Base-by-base conservation (phyloP, 2,329 filamentous ascomycete species). In the Neonectria faginata region DNA sequence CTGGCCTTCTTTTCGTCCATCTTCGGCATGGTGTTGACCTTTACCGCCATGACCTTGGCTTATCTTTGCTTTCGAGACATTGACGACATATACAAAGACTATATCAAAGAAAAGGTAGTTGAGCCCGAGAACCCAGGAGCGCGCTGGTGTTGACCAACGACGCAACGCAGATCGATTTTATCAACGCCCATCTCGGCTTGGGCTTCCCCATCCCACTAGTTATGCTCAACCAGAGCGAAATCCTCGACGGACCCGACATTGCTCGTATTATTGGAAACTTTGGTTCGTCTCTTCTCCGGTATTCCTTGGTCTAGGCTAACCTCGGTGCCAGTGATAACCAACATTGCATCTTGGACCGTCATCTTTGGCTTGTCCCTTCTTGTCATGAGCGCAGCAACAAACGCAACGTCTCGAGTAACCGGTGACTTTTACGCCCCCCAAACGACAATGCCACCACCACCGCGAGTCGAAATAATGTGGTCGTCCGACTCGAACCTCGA, bases 191-290 rank as follows among this genome's bases (percentile, higher is more conserved):
- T 70, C 80, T 86, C 67, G 84, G 84, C 0, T 71, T 85, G 6
- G 84, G 82, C 3, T 86, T 86, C 67, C 81, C 82, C 0, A 78
- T 86, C 2, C 84, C 85, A 0, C 79, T 86, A 2, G 74, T 85
- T 2, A 82, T 82, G 76, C 78, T 86, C 14, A 79, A 80, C 42
- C 70, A 75, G n/a, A 70, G 73, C 2, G 65, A 79, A 7, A 68
- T 78, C 11, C 65, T 81, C 8, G 71, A 75, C 18, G 68, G 73
- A 18, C 66, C 60, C 3, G 73, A 75, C 0, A 78, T 85, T n/a
- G 83, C 79, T 5, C 70, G 79, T 18, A 78, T 85, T 8, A 78
- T 83, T 18, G 78, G 76, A 3, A 81, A 79, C 31, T 86, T 85
- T 57, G 62, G 84, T 86, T 66, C 39, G 80, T 74, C 10, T 14